A percentile compares a stretch with the other conserved stretches of the same genome.
Evolutionary conservation across 2,329 filamentous ascomycete genomes (phyloP).

Genomic region (Sporothrix schenckii): DNA sequence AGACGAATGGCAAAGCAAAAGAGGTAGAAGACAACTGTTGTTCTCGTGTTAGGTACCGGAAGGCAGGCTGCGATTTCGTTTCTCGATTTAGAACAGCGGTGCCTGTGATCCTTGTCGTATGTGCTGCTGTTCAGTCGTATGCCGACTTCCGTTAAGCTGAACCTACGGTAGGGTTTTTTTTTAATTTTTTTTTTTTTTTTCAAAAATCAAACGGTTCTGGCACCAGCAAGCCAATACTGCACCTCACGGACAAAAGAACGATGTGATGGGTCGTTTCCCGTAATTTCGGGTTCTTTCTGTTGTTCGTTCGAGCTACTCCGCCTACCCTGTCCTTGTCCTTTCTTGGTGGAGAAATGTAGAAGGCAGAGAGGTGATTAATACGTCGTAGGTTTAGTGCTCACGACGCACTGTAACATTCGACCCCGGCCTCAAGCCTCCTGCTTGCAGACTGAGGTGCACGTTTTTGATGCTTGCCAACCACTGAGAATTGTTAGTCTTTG

Average conservation of each 20-base stretch:
- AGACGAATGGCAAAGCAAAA: background rate
- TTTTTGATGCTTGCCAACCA: background rate
- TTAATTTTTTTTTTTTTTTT: too few relatives aligned
- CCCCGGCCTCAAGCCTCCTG: background rate
- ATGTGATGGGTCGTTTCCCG: too few relatives aligned
- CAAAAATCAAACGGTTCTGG: background rate
- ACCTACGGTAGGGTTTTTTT: too few relatives aligned
- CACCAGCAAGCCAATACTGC: constrained; percentile 9
- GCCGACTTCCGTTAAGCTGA: too few relatives aligned
- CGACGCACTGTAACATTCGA: background rate
- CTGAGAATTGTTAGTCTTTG: background rate
- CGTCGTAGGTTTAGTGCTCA: background rate
- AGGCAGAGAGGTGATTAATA: background rate
- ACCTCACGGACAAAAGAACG: background rate
- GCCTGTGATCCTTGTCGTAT: background rate
- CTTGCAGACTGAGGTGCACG: background rate
- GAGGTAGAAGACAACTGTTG: constrained; percentile 5
- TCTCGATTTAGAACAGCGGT: background rate
- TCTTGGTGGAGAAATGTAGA: constrained; percentile 11
- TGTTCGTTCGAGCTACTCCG: background rate
- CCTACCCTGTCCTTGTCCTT: background rate
- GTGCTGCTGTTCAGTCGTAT: background rate
- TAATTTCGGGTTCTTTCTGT: background rate
- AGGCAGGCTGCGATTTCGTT: constrained; percentile 8
- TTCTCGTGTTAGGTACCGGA: constrained; percentile 13